Evolutionary conservation across 257 asterid species (phyloP), one percentile per base, ranked within the genome.

Genomic region (Capsicum chinense): DNA sequence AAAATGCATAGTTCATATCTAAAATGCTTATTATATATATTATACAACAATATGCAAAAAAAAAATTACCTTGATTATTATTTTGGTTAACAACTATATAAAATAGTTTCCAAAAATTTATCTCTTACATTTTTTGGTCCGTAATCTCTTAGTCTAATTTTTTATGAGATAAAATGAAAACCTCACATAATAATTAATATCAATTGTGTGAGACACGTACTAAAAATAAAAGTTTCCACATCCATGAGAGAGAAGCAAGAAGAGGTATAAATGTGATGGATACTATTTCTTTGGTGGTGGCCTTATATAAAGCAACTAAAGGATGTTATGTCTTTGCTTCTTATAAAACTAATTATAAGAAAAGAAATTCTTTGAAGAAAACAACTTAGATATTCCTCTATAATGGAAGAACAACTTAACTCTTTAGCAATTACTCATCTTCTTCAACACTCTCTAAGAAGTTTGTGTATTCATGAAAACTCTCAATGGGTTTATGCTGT

Each of bases 401-500:
- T 21, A 68, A 93, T 93, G 98, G 98, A 93, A 90, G 99, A 95
- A 79, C 97, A 95, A 85, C 92, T 97, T 54, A 93, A 84, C 88
- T 89, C 98, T 33, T 90, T 95, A 70, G 97, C 98, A 19, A 92
- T 95, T 78, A 97, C 97, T 91, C 98, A 93, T 91, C 98, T 97
- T 85, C 99, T 97, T 83, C 99, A 97, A 85, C 98, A 94, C 92
- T 91, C 99, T 2, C 92, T 97, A 17, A 97, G 98, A 82, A 97
- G 98, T 86, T 90, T 97, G 13, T 97, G 99, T 90, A 89, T 91
- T 84, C 97, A 93, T 88, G 97, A 93, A 14, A 93, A 91, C 81
- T 97, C 99, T 47, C 98, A 97, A 78, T 97, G 99, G 99, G 99
- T 97, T 79, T 97, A 97, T 88, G 99, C 99, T 82, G 99, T 97